phyloP scores from a whole-genome alignment of 169 alveolate genomes.

The Cryptosporidium tyzzeri region DNA sequence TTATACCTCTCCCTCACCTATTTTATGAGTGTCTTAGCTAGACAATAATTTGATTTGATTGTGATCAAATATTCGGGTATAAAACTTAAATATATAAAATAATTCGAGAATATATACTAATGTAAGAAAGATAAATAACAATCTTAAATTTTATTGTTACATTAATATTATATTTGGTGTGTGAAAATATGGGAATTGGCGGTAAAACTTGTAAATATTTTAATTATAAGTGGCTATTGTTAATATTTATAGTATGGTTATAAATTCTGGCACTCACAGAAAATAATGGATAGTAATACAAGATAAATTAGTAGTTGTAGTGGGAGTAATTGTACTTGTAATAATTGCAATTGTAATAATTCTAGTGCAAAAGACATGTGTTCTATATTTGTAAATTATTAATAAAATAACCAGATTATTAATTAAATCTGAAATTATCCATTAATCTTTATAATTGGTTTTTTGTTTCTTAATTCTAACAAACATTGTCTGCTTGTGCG shows the following conservation, averaged over 20 bases:
- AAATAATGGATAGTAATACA: not conserved
- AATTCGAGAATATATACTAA: not conserved
- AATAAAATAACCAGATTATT: too few relatives aligned
- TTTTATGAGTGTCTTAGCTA: not conserved
- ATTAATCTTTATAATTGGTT: not conserved
- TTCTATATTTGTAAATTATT: not conserved
- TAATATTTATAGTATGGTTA: not conserved
- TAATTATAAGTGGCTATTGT: too few relatives aligned
- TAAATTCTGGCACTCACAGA: not conserved
- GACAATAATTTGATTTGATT: not conserved
- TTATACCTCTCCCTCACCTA: not conserved
- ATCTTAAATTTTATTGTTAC: not conserved
- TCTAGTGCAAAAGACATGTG: not conserved
- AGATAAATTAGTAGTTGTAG: too few relatives aligned
- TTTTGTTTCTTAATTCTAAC: constrained; percentile 1
- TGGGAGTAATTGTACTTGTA: not conserved
- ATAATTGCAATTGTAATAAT: not conserved
- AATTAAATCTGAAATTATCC: not conserved
- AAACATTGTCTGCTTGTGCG: constrained; percentile 17
- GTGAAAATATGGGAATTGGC: not conserved
- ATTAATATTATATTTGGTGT: not conserved
- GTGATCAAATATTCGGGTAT: too few relatives aligned
- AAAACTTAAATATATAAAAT: too few relatives aligned
- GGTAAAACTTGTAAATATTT: not conserved
- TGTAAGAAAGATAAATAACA: too few relatives aligned